Evolutionary conservation across 495 filamentous ascomycete species (phyloP).

Genomic region (Cladorrhinum samala): DNA sequence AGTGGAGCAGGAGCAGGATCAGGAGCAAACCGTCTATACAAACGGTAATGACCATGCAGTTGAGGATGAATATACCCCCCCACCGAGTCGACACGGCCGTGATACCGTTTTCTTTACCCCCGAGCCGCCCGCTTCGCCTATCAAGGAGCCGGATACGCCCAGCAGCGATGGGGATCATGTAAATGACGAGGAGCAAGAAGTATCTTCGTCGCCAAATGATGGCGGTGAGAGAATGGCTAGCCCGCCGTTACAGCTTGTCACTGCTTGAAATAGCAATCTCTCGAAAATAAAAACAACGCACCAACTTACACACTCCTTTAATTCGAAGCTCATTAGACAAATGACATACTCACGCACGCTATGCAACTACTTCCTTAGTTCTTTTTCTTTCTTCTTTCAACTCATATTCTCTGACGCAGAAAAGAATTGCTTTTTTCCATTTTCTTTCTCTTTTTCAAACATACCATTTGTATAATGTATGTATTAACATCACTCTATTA

Average conservation of each 20-base stretch:
- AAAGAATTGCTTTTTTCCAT: neutral
- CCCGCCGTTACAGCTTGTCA: conserved; percentile 34
- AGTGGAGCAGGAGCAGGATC: conserved; percentile 13
- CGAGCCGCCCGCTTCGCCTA: conserved; percentile 33
- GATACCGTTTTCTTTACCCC: conserved; percentile 41
- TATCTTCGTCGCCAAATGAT: conserved; percentile 1
- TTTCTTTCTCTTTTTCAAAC: neutral
- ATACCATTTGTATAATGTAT: conserved; percentile 9
- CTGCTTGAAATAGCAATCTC: conserved; percentile 27
- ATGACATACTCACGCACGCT: conserved; percentile 1
- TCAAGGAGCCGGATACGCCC: conserved; percentile 15
- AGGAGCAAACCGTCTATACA: neutral
- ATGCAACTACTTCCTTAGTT: neutral
- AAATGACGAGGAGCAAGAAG: neutral
- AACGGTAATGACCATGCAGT: conserved; percentile 9
- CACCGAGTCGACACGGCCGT: conserved; percentile 21
- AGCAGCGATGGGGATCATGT: conserved; percentile 14
- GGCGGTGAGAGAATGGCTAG: conserved; percentile 30
- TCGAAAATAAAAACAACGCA: too few species aligned
- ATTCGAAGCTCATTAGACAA: neutral
- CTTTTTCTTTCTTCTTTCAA: conserved; percentile 1
- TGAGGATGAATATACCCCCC: conserved; percentile 18
- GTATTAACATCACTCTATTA: too few species aligned
- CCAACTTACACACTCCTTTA: conserved; percentile 4
- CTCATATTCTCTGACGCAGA: neutral